Percentiles rank a stretch among this genome's conserved stretches.
These are phyloP conservation scores for Rhodotorula sp. DNA, from an alignment of 1,284 basidiomycete genomes.

Conservation along the genomic window DNA sequence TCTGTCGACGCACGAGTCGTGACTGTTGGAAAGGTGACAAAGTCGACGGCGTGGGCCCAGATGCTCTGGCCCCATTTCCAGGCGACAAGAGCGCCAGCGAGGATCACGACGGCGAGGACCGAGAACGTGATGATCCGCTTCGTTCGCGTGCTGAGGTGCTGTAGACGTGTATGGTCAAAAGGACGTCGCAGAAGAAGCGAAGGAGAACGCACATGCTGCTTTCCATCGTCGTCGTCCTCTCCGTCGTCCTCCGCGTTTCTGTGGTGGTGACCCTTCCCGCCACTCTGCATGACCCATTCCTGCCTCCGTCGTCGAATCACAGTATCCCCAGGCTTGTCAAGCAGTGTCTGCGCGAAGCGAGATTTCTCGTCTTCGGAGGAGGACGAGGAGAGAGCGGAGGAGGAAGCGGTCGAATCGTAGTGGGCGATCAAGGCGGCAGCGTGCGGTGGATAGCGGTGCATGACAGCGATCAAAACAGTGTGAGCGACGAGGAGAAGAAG, in stretches of 20 bases:
- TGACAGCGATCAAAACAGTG: not conserved
- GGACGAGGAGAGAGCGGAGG: no score
- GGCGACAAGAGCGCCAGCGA: not conserved
- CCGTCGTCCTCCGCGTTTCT: no score
- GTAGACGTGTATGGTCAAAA: no score
- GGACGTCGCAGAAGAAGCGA: not conserved
- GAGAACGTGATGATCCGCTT: not conserved
- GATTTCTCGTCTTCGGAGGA: no score
- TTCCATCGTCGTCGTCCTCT: not conserved
- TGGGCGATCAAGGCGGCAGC: not conserved
- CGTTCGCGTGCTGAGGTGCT: conserved; percentile 1
- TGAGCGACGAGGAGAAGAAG: not conserved
- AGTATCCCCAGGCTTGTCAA: no score
- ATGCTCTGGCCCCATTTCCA: conserved; percentile 7
- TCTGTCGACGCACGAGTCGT: conserved; percentile 6
- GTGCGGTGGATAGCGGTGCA: not conserved
- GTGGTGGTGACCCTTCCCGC: not conserved
- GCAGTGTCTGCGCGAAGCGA: no score
- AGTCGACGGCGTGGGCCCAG: not conserved
- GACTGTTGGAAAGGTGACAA: conserved; percentile 12
- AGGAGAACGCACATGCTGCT: no score
- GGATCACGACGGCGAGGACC: conserved; percentile 7
- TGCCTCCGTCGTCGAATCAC: no score
- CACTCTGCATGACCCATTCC: conserved; percentile 1
- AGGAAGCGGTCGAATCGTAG: not conserved